Evolutionary conservation across 768 basidiomycete genomes (phyloP), one percentile per base, ranked within the genome.

Genomic region (Tricholoma bakamatsutake): DNA sequence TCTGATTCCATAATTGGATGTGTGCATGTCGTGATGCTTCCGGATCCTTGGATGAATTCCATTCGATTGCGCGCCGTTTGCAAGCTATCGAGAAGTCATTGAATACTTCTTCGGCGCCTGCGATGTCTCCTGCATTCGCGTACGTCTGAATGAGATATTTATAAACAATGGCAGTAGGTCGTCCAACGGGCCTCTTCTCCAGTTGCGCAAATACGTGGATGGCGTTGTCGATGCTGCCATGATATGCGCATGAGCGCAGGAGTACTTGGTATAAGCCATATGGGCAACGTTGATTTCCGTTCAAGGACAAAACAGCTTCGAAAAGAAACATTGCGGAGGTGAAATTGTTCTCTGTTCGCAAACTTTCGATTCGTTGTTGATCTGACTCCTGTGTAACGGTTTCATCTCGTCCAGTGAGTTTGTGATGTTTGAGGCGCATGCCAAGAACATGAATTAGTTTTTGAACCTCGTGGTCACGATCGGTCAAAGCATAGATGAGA

Each of bases 321-420:
- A 94, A 94, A 13, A 95, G 71, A 13, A 81, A 77, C 71, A 93
- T 73, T 0, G 91, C 91, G 0, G 83, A 79, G 0, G 73, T 65
- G 57, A 93, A 85, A 59, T 88, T 91, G 62, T 82, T 80, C 66
- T 95, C 93, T 28, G 74, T 61, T 18, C 72, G 71, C 21, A 91
- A 76, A 1, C 68, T 57, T 0, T 67, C 69, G 39, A 80, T 74
- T 8, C 76, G 76, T 21, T 64, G 64, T 39, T 75, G 60, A 51
- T 79, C 78, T 0, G 47, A 34, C 3, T 69, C 64, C 6, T 64
- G 46, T 1, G 53, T 46, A 24, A 55, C 51, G 4, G 54, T 62
- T 13, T 69, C 63, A 1, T 60, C 54, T 6, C 65, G 60, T n/a
- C 66, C 65, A 4, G 68, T 55, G 13, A 74, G 62, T 5, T 64